These are phyloP conservation scores for Infundibulicybe gibba DNA, from an alignment of 768 basidiomycete species.

Conservation along the genomic window DNA sequence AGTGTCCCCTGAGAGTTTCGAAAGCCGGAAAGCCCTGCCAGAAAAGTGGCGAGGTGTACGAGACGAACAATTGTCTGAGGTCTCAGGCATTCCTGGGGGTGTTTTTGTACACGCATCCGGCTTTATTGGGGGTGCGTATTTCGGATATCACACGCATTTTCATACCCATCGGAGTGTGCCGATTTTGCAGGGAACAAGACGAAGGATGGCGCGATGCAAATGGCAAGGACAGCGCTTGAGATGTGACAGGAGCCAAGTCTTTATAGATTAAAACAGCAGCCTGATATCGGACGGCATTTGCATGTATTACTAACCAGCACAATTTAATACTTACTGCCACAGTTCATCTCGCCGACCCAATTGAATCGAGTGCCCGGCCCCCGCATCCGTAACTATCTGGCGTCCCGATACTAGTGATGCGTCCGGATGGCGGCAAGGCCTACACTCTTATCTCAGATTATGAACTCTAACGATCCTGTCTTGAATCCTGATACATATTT, in stretches of 20 bases:
- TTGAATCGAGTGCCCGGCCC: no score
- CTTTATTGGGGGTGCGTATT: conserved; percentile 83
- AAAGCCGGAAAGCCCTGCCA: conserved; percentile 88
- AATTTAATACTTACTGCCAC: no score
- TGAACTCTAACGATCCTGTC: no score
- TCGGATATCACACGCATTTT: conserved; percentile 2
- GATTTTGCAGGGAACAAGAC: conserved; percentile 72
- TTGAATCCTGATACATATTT: no score
- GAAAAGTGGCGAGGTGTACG: conserved; percentile 91
- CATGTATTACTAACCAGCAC: no score
- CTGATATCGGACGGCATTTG: no score
- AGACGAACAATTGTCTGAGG: conserved; percentile 73
- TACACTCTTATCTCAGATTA: no score
- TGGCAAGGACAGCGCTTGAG: conserved; percentile 68
- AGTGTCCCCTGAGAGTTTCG: conserved; percentile 75
- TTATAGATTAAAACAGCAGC: no score
- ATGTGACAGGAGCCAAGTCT: conserved; percentile 16
- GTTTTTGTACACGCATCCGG: conserved; percentile 96
- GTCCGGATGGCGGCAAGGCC: no score
- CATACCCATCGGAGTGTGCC: neutral
- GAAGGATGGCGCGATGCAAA: conserved; percentile 78
- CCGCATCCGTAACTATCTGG: no score
- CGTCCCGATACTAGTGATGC: no score
- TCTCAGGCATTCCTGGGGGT: conserved; percentile 75
- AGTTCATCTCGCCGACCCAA: no score